phyloP scores from a whole-genome alignment of 1,284 basidiomycete genomes.

The Xanthoconium separans region DNA sequence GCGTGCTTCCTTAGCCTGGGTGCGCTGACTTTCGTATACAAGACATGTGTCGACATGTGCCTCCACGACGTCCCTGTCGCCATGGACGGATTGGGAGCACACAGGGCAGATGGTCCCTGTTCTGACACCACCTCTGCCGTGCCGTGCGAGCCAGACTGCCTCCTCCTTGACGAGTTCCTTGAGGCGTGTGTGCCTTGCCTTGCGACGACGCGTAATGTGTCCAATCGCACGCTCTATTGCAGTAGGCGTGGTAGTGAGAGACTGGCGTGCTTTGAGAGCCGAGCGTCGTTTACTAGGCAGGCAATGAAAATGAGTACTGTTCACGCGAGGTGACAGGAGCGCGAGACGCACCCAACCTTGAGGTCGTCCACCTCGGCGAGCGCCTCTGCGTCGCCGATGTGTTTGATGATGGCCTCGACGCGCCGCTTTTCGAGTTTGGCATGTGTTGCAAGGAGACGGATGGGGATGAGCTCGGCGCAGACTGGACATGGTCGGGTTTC shows the following conservation, averaged over 20 bases:
- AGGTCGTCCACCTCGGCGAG: constrained; percentile 41
- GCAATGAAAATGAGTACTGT: constrained; percentile 35
- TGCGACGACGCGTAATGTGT: constrained; percentile 60
- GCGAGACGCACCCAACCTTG: constrained; percentile 42
- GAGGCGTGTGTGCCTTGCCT: constrained; percentile 58
- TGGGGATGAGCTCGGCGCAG: constrained; percentile 66
- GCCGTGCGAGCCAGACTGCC: constrained; percentile 28
- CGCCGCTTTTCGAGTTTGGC: constrained; percentile 62
- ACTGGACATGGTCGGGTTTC: constrained; percentile 72
- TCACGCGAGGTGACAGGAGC: neutral
- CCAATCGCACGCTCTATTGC: constrained; percentile 54
- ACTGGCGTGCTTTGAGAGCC: constrained; percentile 63
- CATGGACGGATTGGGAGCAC: constrained; percentile 53
- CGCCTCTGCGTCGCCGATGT: constrained; percentile 54
- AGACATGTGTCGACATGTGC: constrained; percentile 78
- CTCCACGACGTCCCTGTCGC: constrained; percentile 68
- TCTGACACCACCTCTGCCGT: constrained; percentile 11
- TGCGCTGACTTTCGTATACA: constrained; percentile 48
- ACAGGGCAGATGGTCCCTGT: constrained; percentile 61
- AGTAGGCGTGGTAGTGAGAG: constrained; percentile 42
- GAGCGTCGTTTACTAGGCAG: constrained; percentile 53
- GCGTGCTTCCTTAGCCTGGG: constrained; percentile 42
- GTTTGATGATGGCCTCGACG: constrained; percentile 61
- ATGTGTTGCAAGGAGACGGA: constrained; percentile 64
- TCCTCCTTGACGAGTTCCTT: constrained; percentile 65